Evolutionary conservation across 2,329 filamentous ascomycete genomes (phyloP), one percentile per base, ranked within the genome.

Genomic region (Colletotrichum sp.): DNA sequence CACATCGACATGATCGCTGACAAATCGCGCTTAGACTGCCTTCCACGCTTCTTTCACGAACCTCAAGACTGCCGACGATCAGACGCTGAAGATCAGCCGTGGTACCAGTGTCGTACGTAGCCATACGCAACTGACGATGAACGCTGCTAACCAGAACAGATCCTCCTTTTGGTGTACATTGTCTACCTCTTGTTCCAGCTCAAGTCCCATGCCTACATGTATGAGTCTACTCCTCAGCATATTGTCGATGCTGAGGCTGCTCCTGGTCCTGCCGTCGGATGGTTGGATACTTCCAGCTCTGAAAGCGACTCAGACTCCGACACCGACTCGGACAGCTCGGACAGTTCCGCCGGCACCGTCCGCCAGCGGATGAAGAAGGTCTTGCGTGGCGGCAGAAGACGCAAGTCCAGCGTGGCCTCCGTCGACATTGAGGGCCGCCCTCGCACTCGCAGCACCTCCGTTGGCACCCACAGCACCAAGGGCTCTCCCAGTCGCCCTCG

Each of bases 221-320:
- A 98, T 80, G 94, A 96, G 84, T 97, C 95, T 79, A 98, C 95
- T 7, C 96, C 96, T 12, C 96, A 98, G 85, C 93, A 96, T 80
- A 94, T 98, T 76, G 97, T 98, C 78, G 96, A 98, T 79, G 95
- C 97, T 80, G 96, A 98, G 83, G 93, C 95, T 0, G 94, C 95
- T 62, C 96, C 96, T 26, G 96, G 96, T 78, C 93, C 97, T 1
- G 90, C 96, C 15, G 94, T 94, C 21, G 94, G 94, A 36, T 95
- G 96, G 85, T 90, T 98, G 81, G 94, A 97, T 78, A 92, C 92
- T 0, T 95, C 93, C 4, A 90, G 88, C 79, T 90, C 89, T 2
- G 89, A 91, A 34, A 86, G 86, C 68, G 88, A 86, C 72, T 89
- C 90, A 15, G 92, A 90, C 0, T 93, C 91, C 1, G 92, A 92